A percentile compares a stretch with the other conserved stretches of the same genome.
Conservation (phyloP, 306 rosid genomes). For the Cucurbita ficifolia region DNA sequence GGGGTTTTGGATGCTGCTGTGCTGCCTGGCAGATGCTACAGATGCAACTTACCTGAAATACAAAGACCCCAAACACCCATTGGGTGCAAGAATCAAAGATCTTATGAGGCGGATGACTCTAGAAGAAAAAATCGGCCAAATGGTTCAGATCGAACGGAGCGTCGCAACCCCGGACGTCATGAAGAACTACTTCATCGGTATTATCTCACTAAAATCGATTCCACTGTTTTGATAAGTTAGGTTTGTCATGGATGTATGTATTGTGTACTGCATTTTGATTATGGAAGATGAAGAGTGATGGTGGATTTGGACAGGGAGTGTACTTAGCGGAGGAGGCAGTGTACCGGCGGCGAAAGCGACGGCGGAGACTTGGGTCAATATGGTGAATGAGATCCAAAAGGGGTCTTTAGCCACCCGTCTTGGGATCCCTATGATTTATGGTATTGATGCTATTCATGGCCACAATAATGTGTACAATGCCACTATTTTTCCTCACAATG, state of each 20-base stretch:
- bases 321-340: slow-evolving; percentile 97
- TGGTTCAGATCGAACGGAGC: slow-evolving; percentile 70
- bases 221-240: background rate
- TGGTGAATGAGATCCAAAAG: slow-evolving; percentile 73
- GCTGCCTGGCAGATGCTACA: slow-evolving; percentile 29
- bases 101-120: slow-evolving; percentile 53
- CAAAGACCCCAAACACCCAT: slow-evolving; percentile 54
- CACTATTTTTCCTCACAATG: slow-evolving; percentile 84
- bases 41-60: slow-evolving; percentile 45
- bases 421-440: slow-evolving; percentile 94
- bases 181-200: slow-evolving; percentile 65
- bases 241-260: background rate
- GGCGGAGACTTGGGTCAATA: slow-evolving; percentile 51
- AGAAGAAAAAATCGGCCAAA: slow-evolving; percentile 82
- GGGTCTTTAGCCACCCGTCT: slow-evolving; percentile 70
- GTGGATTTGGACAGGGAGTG: slow-evolving; percentile 56
- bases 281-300: background rate
- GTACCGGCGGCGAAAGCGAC: slow-evolving; percentile 76
- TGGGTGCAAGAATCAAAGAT: slow-evolving; percentile 54
- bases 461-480: slow-evolving; percentile 81
- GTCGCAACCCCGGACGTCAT: slow-evolving; percentile 54
- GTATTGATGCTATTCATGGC: slow-evolving; percentile 95
- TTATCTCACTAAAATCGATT: background rate
- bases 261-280: background rate
- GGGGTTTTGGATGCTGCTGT: slow-evolving; percentile 40